Evolutionary conservation across 306 rosid genomes (phyloP).

Genomic region (Trichosanthes cucumerina): DNA sequence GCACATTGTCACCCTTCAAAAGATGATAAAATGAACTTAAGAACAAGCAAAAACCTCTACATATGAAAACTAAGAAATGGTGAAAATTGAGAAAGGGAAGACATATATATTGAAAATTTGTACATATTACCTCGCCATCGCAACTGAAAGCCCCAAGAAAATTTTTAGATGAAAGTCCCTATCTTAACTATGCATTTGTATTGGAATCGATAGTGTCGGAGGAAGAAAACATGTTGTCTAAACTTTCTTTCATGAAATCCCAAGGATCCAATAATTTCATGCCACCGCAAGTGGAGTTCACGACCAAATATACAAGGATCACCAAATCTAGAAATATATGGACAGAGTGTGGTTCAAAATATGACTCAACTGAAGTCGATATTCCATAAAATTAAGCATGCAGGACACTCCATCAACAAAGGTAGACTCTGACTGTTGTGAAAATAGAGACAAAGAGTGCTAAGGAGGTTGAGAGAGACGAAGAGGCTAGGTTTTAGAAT

Average conservation of each 20-base stretch:
- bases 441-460: too few species aligned
- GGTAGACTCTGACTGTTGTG: too few species aligned
- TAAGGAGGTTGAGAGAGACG: too few species aligned
- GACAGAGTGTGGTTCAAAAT: slow-evolving; percentile 1
- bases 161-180: slow-evolving; percentile 27
- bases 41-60: neutral
- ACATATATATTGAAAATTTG: neutral
- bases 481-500: too few species aligned
- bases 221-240: slow-evolving; percentile 23
- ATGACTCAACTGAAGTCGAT: slow-evolving; percentile 12
- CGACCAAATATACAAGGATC: neutral
- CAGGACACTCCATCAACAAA: too few species aligned
- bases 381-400: too few species aligned
- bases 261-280: slow-evolving; percentile 23
- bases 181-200: slow-evolving; percentile 20
- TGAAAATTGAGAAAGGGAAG: neutral
- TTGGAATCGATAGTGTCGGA: slow-evolving; percentile 25
- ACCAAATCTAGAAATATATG: neutral
- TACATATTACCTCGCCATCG: slow-evolving; percentile 38
- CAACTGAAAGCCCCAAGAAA: slow-evolving; percentile 33
- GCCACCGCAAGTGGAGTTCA: slow-evolving; percentile 12
- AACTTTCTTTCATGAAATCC: slow-evolving; percentile 16
- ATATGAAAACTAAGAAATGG: neutral
- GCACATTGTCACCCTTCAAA: slow-evolving; percentile 39
- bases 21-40: slow-evolving; percentile 1